A percentile compares a stretch with the other conserved stretches of the same genome.
Evolutionary conservation across 1,139 yeast species (phyloP).

Genomic region (Sugiyamaella castrensis): DNA sequence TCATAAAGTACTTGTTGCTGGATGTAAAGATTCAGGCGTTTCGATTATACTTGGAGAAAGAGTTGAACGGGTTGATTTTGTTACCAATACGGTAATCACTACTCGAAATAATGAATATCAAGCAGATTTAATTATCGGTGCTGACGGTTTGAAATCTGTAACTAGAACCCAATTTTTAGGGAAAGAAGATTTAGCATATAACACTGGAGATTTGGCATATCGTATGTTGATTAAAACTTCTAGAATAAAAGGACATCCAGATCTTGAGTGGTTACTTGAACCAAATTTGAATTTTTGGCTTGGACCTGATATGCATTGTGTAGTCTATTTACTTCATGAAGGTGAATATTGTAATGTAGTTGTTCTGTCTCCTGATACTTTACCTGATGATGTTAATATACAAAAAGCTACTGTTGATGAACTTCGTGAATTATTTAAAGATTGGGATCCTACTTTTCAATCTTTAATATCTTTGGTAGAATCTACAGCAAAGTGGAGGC

Average conservation of each 20-base stretch:
- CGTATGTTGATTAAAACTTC: slow-evolving; percentile 26
- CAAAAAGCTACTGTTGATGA: slow-evolving; percentile 29
- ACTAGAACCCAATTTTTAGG: slow-evolving; percentile 22
- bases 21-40: slow-evolving; percentile 32
- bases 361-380: slow-evolving; percentile 30
- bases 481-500: slow-evolving; percentile 32
- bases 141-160: slow-evolving; percentile 38
- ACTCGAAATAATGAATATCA: slow-evolving; percentile 28
- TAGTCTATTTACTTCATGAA: slow-evolving; percentile 31
- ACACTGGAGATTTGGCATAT: slow-evolving; percentile 32
- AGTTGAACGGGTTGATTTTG: slow-evolving; percentile 33
- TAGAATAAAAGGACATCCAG: slow-evolving; percentile 19
- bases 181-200: slow-evolving; percentile 24
- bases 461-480: slow-evolving; percentile 27
- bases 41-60: slow-evolving; percentile 28
- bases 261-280: slow-evolving; percentile 11
- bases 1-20: slow-evolving; percentile 28
- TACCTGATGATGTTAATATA: slow-evolving; percentile 27
- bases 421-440: slow-evolving; percentile 27
- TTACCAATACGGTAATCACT: slow-evolving; percentile 29
- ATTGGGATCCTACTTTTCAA: slow-evolving; percentile 33
- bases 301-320: slow-evolving; percentile 35
- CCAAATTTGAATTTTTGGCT: slow-evolving; percentile 35
- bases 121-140: slow-evolving; percentile 39
- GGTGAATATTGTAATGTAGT: slow-evolving; percentile 25